Evolutionary conservation across 108 stramenopile genomes (phyloP), one percentile per base, ranked within the genome.

Genomic region (Hondaea fermentalgiana): DNA sequence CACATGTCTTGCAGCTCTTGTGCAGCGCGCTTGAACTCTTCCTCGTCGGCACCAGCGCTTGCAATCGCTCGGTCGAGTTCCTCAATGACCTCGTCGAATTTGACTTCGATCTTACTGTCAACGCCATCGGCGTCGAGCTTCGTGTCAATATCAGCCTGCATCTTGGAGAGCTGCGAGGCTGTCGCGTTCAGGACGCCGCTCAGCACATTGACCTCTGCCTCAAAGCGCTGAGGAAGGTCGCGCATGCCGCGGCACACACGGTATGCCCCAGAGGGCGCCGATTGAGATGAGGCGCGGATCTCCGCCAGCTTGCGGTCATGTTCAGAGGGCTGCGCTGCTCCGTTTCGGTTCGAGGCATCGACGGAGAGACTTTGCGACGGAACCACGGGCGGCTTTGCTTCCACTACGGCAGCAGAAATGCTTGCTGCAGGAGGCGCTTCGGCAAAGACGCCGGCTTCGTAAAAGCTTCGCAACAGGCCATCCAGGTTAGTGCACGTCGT

Each of bases 71-170:
- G 19, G 49, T 83, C 76, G 25, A 83, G 76, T 45, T 83, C 49
- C 25, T 83, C 76, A 23, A 83, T 53, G 28, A 83, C 76, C 51
- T 83, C 76, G 76, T 83, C 76, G 3, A 83, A 83, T 45, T 83
- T 83, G 51, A 83, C 76, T 23, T 83, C 76, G 51, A 83, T 83
- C 76, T 83, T 83, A 3, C 51, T 83, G 76, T 83, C 76, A 12
- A 83, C 76, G 10, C 76, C 76, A 23, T 83, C 76, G 25, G 76
- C 76, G n/a, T 83, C 76, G 25, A 83, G 51, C 5, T 83, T 83
- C 14, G 76, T 83, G 76, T 83, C 76, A 23, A 83, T 47, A 12
- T 83, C 76, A 12, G 76, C 45, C 51, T 83, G 76, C 76, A 83
- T 83, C 16, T 23, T n/a, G 76, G 45, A 12, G 49, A 83, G n/a